These are phyloP conservation scores for Quercus rubra DNA, from an alignment of 306 rosid genomes.

Conservation along the genomic window DNA sequence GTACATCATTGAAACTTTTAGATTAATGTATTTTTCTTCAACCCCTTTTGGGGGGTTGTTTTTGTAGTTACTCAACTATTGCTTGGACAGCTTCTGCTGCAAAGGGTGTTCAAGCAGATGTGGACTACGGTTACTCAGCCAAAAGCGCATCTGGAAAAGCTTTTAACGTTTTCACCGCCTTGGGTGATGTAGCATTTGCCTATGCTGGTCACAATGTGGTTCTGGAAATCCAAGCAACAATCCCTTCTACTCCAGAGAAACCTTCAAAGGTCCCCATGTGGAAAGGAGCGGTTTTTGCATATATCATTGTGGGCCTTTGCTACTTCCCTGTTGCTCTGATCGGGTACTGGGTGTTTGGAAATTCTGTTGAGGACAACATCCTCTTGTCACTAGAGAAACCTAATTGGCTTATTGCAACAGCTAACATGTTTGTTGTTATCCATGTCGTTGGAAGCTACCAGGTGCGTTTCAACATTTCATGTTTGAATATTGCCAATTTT, in stretches of 20 bases:
- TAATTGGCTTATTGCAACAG: conserved; percentile 63
- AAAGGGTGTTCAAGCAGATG: conserved; percentile 37
- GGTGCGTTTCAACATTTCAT: conserved; percentile 14
- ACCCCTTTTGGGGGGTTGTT: neutral
- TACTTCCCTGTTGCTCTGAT: conserved; percentile 73
- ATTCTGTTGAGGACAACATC: conserved; percentile 42
- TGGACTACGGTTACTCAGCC: conserved; percentile 41
- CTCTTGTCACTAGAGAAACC: conserved; percentile 51
- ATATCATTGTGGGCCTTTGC: conserved; percentile 66
- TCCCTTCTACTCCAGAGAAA: conserved; percentile 67
- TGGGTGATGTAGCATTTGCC: conserved; percentile 84
- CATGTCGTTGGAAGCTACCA: conserved; percentile 90
- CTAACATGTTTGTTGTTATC: conserved; percentile 66
- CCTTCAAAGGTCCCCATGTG: conserved; percentile 93
- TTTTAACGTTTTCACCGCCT: conserved; percentile 54
- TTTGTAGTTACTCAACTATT: conserved; percentile 64
- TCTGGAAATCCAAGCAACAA: conserved; percentile 87
- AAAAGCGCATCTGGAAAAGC: conserved; percentile 9
- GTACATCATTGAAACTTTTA: neutral
- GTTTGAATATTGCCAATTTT: neutral
- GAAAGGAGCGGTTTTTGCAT: conserved; percentile 70
- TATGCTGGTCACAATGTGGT: conserved; percentile 92
- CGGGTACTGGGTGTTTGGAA: conserved; percentile 66
- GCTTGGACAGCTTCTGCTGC: conserved; percentile 60
- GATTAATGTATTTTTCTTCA: neutral